Percentiles rank a stretch among this genome's conserved stretches.
Conservation (phyloP, 805 yeast genomes). For the Candida qinlingensis region DNA sequence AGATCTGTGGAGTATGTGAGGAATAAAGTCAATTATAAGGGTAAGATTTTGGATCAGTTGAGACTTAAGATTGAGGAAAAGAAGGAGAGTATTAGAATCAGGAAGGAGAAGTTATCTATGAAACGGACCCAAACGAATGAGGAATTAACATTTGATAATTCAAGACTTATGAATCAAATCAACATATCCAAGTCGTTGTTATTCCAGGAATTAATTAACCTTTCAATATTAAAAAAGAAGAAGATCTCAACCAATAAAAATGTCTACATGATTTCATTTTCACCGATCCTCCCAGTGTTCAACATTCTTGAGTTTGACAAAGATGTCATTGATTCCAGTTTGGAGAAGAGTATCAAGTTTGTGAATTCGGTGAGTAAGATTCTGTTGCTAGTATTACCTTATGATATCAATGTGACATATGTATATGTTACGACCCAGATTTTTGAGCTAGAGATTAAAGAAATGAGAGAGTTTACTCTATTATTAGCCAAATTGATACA, state of each 20-base stretch:
- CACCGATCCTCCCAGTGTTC: slow-evolving; percentile 17
- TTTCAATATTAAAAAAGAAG: slow-evolving; percentile 17
- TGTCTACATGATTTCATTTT: slow-evolving; percentile 18
- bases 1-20: slow-evolving; percentile 9
- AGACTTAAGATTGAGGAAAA: neutral
- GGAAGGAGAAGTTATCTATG: neutral
- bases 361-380: slow-evolving; percentile 15
- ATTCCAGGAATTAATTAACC: slow-evolving; percentile 21
- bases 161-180: slow-evolving; percentile 19
- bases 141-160: slow-evolving; percentile 8
- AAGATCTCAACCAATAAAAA: slow-evolving; percentile 10
- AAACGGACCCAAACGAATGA: neutral
- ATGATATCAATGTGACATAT: slow-evolving; percentile 9
- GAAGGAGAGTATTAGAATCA: neutral
- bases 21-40: neutral
- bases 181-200: slow-evolving; percentile 18
- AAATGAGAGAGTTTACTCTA: slow-evolving; percentile 10
- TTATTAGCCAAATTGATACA: slow-evolving; percentile 14
- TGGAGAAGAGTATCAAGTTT: slow-evolving; percentile 16
- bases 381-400: slow-evolving; percentile 14
- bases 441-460: slow-evolving; percentile 14
- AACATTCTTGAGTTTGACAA: slow-evolving; percentile 14
- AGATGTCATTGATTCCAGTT: slow-evolving; percentile 16
- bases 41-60: neutral
- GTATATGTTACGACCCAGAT: slow-evolving; percentile 6